Percentiles rank a stretch among this genome's conserved stretches.
Conservation (phyloP, 1,284 basidiomycete species). For the Pseudozyma thailandica region DNA sequence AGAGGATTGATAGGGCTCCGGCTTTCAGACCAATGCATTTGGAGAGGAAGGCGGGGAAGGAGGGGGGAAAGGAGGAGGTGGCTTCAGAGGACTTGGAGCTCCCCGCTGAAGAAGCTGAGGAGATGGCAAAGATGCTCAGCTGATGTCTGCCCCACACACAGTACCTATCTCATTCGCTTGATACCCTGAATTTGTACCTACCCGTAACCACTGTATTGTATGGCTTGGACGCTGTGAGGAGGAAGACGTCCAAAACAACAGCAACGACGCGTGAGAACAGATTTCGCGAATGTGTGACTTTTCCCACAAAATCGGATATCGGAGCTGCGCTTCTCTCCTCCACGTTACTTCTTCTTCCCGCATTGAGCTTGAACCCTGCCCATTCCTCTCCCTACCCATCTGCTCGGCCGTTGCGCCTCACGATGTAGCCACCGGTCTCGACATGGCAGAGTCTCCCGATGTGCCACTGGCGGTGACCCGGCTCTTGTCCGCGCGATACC, state of each 20-base stretch:
- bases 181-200: not conserved
- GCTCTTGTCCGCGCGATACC: slow-evolving; percentile 40
- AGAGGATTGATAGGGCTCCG: slow-evolving; percentile 29
- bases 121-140: not conserved
- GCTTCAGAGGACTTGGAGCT: not conserved
- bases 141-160: not conserved
- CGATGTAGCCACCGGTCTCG: slow-evolving; percentile 15
- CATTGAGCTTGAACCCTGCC: too few relatives aligned
- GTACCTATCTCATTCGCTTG: not conserved
- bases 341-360: not conserved
- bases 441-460: slow-evolving; percentile 6
- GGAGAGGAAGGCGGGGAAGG: not conserved
- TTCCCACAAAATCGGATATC: slow-evolving; percentile 8
- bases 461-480: slow-evolving; percentile 32
- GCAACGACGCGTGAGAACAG: not conserved
- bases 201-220: not conserved
- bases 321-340: not conserved
- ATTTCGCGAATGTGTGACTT: slow-evolving; percentile 15
- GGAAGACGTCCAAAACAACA: not conserved
- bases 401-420: too few relatives aligned
- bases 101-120: slow-evolving; percentile 10
- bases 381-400: not conserved
- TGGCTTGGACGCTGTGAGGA: not conserved
- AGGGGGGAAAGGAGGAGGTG: not conserved
- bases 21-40: slow-evolving; percentile 12